Conservation (phyloP, 208 protist species). For the Trypanosoma boissoni region DNA sequence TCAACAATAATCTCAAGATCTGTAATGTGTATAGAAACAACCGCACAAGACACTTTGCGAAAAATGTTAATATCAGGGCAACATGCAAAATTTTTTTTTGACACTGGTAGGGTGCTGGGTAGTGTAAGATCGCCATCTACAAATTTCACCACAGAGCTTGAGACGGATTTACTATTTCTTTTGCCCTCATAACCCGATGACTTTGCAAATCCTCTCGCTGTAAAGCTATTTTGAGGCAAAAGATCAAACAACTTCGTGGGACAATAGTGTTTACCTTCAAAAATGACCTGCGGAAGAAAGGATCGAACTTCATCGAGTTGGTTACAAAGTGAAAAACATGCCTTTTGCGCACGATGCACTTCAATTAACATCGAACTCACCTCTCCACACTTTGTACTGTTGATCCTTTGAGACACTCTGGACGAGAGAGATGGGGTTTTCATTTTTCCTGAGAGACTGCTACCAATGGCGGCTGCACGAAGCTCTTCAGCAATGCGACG, state of each 20-base stretch:
- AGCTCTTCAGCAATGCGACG: slow-evolving; percentile 5
- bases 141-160: background rate
- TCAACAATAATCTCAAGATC: slow-evolving; percentile 5
- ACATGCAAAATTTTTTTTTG: background rate
- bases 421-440: too few species aligned
- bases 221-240: background rate
- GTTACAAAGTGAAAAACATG: slow-evolving; percentile 2
- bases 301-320: slow-evolving; percentile 8
- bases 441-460: too few species aligned
- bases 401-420: too few species aligned
- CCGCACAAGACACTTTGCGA: slow-evolving; percentile 5
- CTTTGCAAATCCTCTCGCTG: background rate
- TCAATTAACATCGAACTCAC: background rate
- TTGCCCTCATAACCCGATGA: background rate
- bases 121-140: background rate
- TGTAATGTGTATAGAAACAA: slow-evolving; percentile 6
- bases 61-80: slow-evolving; percentile 11
- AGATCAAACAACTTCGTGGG: background rate
- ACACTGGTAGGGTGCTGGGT: background rate
- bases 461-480: background rate
- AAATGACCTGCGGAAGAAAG: slow-evolving; percentile 6
- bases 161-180: background rate
- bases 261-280: background rate
- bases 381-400: too few species aligned
- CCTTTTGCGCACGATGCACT: background rate